Evolutionary conservation across 768 basidiomycete genomes (phyloP).

Genomic region (Russula dissimulans): DNA sequence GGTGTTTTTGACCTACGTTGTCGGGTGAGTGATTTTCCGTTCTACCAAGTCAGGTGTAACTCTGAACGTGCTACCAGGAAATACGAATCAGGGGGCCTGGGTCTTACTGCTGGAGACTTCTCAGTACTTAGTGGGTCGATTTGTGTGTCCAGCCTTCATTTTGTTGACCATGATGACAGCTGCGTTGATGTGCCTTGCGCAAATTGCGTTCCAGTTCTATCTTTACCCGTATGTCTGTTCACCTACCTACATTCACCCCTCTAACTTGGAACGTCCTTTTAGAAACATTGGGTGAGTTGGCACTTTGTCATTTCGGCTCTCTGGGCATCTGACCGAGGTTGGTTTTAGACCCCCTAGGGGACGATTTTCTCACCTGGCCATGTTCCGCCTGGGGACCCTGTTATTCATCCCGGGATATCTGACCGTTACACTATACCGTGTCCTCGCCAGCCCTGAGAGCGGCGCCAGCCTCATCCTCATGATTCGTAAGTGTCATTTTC

Average conservation of each 20-base stretch:
- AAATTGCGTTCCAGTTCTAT: slow-evolving; percentile 87
- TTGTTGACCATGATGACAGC: slow-evolving; percentile 38
- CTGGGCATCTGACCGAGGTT: not conserved
- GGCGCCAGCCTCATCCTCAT: slow-evolving; percentile 76
- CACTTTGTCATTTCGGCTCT: not conserved
- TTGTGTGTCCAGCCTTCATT: not conserved
- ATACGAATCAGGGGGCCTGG: slow-evolving; percentile 80
- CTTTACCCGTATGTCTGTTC: slow-evolving; percentile 65
- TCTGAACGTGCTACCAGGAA: slow-evolving; percentile 37
- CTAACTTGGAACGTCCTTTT: not conserved
- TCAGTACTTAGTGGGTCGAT: slow-evolving; percentile 70
- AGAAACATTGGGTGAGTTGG: slow-evolving; percentile 31
- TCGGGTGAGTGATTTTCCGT: slow-evolving; percentile 50
- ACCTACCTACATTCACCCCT: not conserved
- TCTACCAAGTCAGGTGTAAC: not conserved
- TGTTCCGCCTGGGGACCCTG: slow-evolving; percentile 82
- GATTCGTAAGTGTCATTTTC: slow-evolving; percentile 43
- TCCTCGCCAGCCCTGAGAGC: slow-evolving; percentile 57
- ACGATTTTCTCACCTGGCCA: slow-evolving; percentile 74
- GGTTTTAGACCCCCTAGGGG: slow-evolving; percentile 60
- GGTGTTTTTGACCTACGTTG: slow-evolving; percentile 84
- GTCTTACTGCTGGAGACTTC: slow-evolving; percentile 85
- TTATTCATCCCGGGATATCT: slow-evolving; percentile 89
- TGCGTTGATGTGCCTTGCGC: slow-evolving; percentile 89
- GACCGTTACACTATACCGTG: slow-evolving; percentile 63